These are phyloP conservation scores for Fraxinus greggii DNA, from an alignment of 305 asterid genomes.

Conservation along the genomic window DNA sequence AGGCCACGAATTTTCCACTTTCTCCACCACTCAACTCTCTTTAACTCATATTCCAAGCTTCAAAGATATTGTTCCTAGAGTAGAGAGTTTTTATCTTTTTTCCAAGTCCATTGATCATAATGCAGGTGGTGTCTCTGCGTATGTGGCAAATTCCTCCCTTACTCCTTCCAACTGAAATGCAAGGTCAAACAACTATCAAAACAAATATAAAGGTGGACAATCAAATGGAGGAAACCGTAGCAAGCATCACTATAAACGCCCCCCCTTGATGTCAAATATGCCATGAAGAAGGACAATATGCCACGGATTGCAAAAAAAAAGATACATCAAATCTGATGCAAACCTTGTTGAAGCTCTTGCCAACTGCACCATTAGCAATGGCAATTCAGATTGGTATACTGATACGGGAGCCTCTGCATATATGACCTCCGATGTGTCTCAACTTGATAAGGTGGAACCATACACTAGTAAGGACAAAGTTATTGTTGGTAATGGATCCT, in stretches of 20 bases:
- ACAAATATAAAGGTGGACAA: not conserved
- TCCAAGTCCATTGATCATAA: not conserved
- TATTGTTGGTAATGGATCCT: slow-evolving; percentile 15
- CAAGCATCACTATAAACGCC: not conserved
- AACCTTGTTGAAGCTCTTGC: slow-evolving; percentile 20
- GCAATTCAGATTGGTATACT: not conserved
- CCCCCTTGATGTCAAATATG: not conserved
- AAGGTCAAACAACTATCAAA: not conserved
- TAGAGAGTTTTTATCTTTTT: not conserved
- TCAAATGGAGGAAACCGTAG: not conserved
- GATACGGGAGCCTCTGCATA: slow-evolving; percentile 14
- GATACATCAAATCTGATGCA: not conserved
- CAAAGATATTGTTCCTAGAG: not conserved
- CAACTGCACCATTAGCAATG: not conserved
- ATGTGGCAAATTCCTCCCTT: not conserved
- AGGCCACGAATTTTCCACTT: no score
- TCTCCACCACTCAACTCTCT: not conserved
- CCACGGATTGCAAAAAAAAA: not conserved
- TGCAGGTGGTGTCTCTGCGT: not conserved
- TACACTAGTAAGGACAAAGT: slow-evolving; percentile 10
- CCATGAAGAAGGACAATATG: not conserved
- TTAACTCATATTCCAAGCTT: not conserved
- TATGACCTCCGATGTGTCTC: slow-evolving; percentile 2
- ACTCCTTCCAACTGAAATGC: not conserved
- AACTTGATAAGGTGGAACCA: not conserved